Percentiles rank a stretch among this genome's conserved stretches.
These are phyloP conservation scores for Pichia sp. DNA, from an alignment of 1,139 yeast species.

Conservation along the genomic window DNA sequence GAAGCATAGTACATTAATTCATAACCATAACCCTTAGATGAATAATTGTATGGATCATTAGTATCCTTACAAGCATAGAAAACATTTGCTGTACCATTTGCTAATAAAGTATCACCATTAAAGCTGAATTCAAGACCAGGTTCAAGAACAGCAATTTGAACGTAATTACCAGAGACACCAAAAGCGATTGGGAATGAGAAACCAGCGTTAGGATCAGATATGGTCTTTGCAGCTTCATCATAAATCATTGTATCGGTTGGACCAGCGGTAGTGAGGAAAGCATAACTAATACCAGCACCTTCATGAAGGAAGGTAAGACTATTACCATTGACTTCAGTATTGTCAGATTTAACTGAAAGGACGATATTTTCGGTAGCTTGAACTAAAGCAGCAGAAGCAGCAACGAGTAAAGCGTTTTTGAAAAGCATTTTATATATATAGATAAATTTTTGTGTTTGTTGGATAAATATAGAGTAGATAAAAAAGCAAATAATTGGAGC, in stretches of 20 bases:
- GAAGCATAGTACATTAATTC: slow-evolving; percentile 23
- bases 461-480: background rate
- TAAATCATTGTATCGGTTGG: slow-evolving; percentile 9
- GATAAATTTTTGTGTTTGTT: background rate
- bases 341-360: slow-evolving; percentile 26
- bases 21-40: slow-evolving; percentile 13
- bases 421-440: slow-evolving; percentile 2
- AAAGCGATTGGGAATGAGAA: slow-evolving; percentile 7
- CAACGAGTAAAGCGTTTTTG: slow-evolving; percentile 1
- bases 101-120: slow-evolving; percentile 18
- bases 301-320: slow-evolving; percentile 37
- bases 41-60: slow-evolving; percentile 23
- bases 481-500: no score
- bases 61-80: slow-evolving; percentile 28
- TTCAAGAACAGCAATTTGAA: slow-evolving; percentile 13
- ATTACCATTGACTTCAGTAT: slow-evolving; percentile 25
- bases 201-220: slow-evolving; percentile 6
- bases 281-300: slow-evolving; percentile 51
- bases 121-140: slow-evolving; percentile 12
- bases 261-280: slow-evolving; percentile 30
- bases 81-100: slow-evolving; percentile 20
- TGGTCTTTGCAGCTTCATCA: slow-evolving; percentile 8
- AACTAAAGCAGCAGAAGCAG: slow-evolving; percentile 21
- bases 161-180: slow-evolving; percentile 7
- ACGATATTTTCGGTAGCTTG: slow-evolving; percentile 16